Percentiles rank a stretch among this genome's conserved stretches.
Conservation (phyloP, 345 rosid genomes). For the Pugionium cornutum region DNA sequence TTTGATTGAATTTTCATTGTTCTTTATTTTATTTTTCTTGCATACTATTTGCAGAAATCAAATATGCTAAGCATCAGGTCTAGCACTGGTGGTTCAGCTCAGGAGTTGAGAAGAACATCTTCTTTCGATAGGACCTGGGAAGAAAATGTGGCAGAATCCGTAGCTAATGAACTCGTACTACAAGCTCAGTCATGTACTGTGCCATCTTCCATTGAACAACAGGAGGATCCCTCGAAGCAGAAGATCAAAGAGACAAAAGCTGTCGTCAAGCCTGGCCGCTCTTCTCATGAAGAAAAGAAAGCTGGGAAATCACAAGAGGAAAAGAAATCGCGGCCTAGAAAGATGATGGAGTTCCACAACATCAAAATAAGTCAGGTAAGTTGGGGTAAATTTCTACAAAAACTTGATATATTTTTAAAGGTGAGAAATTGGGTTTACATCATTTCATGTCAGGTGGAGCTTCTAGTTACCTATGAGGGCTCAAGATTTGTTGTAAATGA, state of each 20-base stretch:
- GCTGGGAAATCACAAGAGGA: slow-evolving; percentile 75
- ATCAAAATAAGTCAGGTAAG: slow-evolving; percentile 95
- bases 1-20: not conserved
- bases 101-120: slow-evolving; percentile 83
- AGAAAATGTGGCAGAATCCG: slow-evolving; percentile 87
- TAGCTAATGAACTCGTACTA: slow-evolving; percentile 79
- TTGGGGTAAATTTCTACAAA: slow-evolving; percentile 7
- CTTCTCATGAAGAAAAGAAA: slow-evolving; percentile 91
- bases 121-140: slow-evolving; percentile 89
- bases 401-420: not conserved
- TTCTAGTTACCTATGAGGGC: slow-evolving; percentile 87
- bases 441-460: slow-evolving; percentile 65
- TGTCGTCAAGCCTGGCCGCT: slow-evolving; percentile 64
- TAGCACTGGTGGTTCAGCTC: slow-evolving; percentile 48
- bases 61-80: slow-evolving; percentile 46
- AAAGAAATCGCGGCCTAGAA: slow-evolving; percentile 86
- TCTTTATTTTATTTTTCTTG: slow-evolving; percentile 9
- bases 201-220: slow-evolving; percentile 67
- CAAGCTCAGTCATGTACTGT: slow-evolving; percentile 59
- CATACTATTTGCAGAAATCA: slow-evolving; percentile 48
- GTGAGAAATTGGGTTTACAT: slow-evolving; percentile 22
- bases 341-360: slow-evolving; percentile 87
- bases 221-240: slow-evolving; percentile 64
- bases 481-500: slow-evolving; percentile 95
- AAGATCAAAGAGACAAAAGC: slow-evolving; percentile 69